Conservation (phyloP, 148 eudicot genomes). For the Rhododendron simsii region DNA sequence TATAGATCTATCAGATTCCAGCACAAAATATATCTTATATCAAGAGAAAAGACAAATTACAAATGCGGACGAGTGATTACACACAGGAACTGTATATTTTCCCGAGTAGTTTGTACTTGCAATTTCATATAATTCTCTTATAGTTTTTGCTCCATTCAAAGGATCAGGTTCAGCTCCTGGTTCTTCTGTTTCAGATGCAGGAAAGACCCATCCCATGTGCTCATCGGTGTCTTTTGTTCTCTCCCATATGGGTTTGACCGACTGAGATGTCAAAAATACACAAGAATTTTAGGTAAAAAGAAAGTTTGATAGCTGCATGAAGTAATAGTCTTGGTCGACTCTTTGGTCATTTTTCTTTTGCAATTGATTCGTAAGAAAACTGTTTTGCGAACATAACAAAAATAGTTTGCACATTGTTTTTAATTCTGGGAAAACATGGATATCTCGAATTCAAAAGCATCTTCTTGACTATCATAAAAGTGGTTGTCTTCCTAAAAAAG, state of each 20-base stretch:
- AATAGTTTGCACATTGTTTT: background rate
- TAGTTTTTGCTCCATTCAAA: conserved; percentile 64
- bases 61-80: conserved; percentile 10
- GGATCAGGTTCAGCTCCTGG: conserved; percentile 64
- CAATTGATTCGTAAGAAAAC: background rate
- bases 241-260: conserved; percentile 67
- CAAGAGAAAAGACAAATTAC: background rate
- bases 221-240: conserved; percentile 74
- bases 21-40: background rate
- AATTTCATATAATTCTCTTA: conserved; percentile 75
- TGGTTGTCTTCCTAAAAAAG: background rate
- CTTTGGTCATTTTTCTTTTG: background rate
- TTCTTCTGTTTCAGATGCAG: conserved; percentile 65
- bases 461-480: background rate
- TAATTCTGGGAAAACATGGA: background rate
- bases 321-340: background rate
- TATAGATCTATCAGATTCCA: background rate
- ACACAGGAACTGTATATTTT: conserved; percentile 83
- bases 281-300: background rate
- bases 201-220: conserved; percentile 94
- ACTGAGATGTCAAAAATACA: conserved; percentile 34
- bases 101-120: conserved; percentile 78
- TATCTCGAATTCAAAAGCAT: background rate
- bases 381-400: background rate
- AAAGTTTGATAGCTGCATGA: background rate